These are phyloP conservation scores for Schizochytrium sp. DNA, from an alignment of 108 stramenopile species.

Conservation along the genomic window DNA sequence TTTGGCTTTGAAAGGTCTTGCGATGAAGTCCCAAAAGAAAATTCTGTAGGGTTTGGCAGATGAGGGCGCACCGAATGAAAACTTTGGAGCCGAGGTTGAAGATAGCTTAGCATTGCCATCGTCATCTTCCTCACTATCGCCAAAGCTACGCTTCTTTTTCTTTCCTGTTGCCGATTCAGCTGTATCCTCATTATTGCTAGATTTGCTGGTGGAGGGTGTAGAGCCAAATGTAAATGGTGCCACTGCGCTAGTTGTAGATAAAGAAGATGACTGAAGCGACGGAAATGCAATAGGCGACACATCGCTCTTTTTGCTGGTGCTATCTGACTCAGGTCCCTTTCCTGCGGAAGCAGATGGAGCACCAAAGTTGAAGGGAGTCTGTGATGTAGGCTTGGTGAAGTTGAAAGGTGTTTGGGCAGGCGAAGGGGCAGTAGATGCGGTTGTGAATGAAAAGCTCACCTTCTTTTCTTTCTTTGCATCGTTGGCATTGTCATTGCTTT, in stretches of 20 bases:
- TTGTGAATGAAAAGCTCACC: constrained; percentile 25
- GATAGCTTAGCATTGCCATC: not conserved
- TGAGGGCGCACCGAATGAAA: constrained; percentile 24
- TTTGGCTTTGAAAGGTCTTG: not conserved
- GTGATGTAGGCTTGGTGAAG: not conserved
- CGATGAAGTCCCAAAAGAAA: no score
- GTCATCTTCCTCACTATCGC: not conserved
- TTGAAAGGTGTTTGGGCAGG: not conserved
- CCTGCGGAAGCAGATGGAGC: not conserved
- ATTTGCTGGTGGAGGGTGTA: not conserved
- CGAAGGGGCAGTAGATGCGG: not conserved
- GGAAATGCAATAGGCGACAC: not conserved
- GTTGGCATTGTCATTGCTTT: not conserved
- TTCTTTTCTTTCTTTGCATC: constrained; percentile 51
- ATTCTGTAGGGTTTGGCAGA: not conserved
- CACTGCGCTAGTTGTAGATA: not conserved
- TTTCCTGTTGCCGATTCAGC: no score
- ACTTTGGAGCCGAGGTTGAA: not conserved
- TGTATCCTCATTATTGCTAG: not conserved
- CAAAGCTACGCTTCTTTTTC: no score
- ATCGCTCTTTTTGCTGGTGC: not conserved
- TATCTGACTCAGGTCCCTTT: not conserved
- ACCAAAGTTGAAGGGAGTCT: constrained; percentile 61
- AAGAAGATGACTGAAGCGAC: not conserved
- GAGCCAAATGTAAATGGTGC: constrained; percentile 31